phyloP scores from a whole-genome alignment of 176 grass and related monocot genomes.

The Bothriochloa decipiens region DNA sequence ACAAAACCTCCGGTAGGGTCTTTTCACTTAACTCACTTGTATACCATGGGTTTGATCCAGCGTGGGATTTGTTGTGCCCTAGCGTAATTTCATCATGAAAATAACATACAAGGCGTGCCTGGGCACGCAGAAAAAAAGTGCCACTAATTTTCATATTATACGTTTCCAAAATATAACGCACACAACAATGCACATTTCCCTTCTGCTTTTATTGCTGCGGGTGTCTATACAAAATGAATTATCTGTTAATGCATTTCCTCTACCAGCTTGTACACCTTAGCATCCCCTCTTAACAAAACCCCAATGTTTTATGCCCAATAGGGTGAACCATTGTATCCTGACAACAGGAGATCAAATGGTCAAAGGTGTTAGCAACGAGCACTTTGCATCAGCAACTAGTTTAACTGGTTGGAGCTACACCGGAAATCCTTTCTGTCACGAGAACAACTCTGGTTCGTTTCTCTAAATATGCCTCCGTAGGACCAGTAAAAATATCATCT shows the following conservation, averaged over 20 bases:
- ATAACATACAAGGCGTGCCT: not conserved
- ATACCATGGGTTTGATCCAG: too few species aligned
- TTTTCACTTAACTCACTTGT: too few species aligned
- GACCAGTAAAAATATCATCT: slow-evolving; percentile 30
- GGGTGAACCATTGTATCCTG: slow-evolving; percentile 15
- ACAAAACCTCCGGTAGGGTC: too few species aligned
- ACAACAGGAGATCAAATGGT: slow-evolving; percentile 26
- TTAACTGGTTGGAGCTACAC: slow-evolving; percentile 25
- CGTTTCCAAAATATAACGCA: not conserved
- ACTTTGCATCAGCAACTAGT: slow-evolving; percentile 6
- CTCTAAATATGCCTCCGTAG: slow-evolving; percentile 35
- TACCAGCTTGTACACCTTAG: slow-evolving; percentile 17
- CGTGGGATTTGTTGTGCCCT: too few species aligned
- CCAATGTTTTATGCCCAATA: not conserved
- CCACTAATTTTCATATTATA: not conserved
- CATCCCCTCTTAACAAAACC: slow-evolving; percentile 24
- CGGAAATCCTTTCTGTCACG: not conserved
- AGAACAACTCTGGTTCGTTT: slow-evolving; percentile 28
- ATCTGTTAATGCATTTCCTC: slow-evolving; percentile 30
- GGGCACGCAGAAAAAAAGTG: not conserved
- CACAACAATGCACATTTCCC: not conserved
- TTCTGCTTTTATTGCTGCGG: slow-evolving; percentile 12
- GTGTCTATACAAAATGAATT: slow-evolving; percentile 40
- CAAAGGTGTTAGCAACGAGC: slow-evolving; percentile 36
- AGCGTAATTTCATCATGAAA: not conserved